Conservation (phyloP, 2,329 filamentous ascomycete species). For the Penicillium sp. region DNA sequence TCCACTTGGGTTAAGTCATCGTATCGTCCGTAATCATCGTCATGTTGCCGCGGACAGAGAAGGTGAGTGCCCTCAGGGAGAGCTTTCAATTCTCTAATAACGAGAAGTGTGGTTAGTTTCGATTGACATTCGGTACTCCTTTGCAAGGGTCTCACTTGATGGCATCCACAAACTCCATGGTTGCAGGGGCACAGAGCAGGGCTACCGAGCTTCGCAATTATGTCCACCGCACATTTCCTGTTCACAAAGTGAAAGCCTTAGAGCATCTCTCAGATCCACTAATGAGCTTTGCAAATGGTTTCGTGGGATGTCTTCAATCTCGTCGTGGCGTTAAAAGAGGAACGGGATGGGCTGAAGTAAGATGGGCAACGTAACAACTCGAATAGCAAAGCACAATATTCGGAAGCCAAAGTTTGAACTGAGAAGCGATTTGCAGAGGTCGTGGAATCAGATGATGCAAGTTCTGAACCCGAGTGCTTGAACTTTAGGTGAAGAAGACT, state of each 20-base stretch:
- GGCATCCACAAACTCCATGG: slow-evolving; percentile 43
- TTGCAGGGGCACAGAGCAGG: slow-evolving; percentile 11
- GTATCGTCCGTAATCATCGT: slow-evolving; percentile 65
- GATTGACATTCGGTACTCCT: not conserved
- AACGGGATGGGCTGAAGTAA: too few species aligned
- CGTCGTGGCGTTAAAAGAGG: not conserved
- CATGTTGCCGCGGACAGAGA: slow-evolving; percentile 64
- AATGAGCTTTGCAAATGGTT: not conserved
- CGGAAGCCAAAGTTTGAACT: not conserved
- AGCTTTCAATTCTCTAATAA: slow-evolving; percentile 42
- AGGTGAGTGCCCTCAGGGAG: slow-evolving; percentile 56
- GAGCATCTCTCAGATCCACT: not conserved
- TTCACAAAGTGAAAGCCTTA: slow-evolving; percentile 3
- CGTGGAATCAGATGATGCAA: not conserved
- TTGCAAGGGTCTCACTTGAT: slow-evolving; percentile 36
- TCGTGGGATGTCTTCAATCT: not conserved
- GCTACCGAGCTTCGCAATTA: slow-evolving; percentile 4
- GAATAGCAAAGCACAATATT: not conserved
- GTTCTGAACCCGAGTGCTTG: not conserved
- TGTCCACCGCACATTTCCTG: slow-evolving; percentile 19
- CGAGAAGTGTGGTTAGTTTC: slow-evolving; percentile 9
- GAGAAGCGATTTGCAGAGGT: not conserved
- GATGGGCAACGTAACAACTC: not conserved
- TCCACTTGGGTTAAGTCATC: slow-evolving; percentile 53
- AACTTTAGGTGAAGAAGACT: not conserved